phyloP scores from a whole-genome alignment of 2,329 filamentous ascomycete species.

The Clarireedia sp. region DNA sequence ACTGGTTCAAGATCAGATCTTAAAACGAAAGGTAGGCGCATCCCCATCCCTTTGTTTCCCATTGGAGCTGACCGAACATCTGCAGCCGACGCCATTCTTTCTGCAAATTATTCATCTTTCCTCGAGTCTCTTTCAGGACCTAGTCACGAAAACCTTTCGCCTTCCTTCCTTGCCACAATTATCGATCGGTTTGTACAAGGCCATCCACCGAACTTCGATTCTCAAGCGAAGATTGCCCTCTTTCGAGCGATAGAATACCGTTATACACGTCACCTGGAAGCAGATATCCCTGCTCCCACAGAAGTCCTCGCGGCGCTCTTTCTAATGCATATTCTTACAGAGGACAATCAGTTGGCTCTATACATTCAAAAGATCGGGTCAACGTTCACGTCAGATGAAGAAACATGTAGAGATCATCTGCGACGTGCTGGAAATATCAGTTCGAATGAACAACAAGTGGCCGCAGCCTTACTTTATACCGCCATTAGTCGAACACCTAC shows the following conservation, averaged over 20 bases:
- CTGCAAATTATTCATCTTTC: conserved; percentile 70
- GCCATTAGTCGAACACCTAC: conserved; percentile 49
- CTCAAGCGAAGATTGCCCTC: conserved; percentile 63
- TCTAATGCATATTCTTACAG: conserved; percentile 56
- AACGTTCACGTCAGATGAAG: conserved; percentile 67
- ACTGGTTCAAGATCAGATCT: conserved; percentile 72
- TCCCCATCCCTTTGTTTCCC: conserved; percentile 3
- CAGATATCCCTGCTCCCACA: conserved; percentile 58
- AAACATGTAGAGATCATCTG: conserved; percentile 50
- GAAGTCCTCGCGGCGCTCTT: conserved; percentile 65
- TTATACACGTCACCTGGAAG: conserved; percentile 43
- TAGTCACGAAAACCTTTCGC: conserved; percentile 55
- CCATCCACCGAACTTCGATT: conserved; percentile 78
- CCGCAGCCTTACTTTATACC: conserved; percentile 64
- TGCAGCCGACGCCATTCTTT: conserved; percentile 80
- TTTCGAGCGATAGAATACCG: conserved; percentile 53
- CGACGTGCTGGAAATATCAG: conserved; percentile 45
- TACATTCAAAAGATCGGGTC: conserved; percentile 68
- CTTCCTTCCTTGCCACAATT: conserved; percentile 67
- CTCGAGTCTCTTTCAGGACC: conserved; percentile 65
- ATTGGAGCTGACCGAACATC: conserved; percentile 12
- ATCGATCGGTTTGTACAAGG: conserved; percentile 82
- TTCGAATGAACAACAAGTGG: conserved; percentile 74
- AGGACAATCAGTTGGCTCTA: conserved; percentile 51
- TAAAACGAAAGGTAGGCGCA: conserved; percentile 70